Evolutionary conservation across 2,329 filamentous ascomycete species (phyloP), one percentile per base, ranked within the genome.

Genomic region (Fusarium verrucosum): DNA sequence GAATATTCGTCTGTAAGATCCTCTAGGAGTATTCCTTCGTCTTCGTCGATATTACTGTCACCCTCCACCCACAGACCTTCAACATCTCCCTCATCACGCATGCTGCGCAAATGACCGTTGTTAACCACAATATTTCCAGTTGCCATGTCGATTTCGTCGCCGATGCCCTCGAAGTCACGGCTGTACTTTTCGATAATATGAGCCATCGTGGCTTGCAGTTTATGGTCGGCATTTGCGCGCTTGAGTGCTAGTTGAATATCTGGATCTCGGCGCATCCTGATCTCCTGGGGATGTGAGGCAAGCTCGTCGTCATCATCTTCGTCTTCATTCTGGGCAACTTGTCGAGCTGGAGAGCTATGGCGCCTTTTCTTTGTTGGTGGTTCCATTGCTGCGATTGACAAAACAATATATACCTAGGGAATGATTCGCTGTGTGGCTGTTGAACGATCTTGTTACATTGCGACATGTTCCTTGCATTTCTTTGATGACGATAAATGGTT

Each of bases 101-200:
- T 85, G 75, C 73, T 72, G 46, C 85, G 75, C 49, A 97, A 75
- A 78, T 98, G 95, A 0, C 95, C 94, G 81, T 97, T 95, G 76
- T 98, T 85, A 53, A 97, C 88, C n/a, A 96, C 83, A 42, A 98
- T 88, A 57, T 91, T 82, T 50, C 92, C 93, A 0, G 91, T 94
- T 45, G 83, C 81, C 54, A 97, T 81, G 75, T 98, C 92, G 70
- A 98, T 93, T 78, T 97, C 93, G 76, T 98, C 94, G 50, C 90
- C 93, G 46, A 94, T 83, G 6, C 89, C 90, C 3, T 88, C 87
- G 72, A 97, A 97, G 74, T 97, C 91, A 65, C 84, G 88, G 50
- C 85, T 88, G 75, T 96, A 97, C 76, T 96, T 97, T 60, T 90
- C 86, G 74, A 97, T 97, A 52, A 98, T 96, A 53, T 86, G 82